Evolutionary conservation across 495 filamentous ascomycete genomes (phyloP), one percentile per base, ranked within the genome.

Genomic region (Xylaria venustula): DNA sequence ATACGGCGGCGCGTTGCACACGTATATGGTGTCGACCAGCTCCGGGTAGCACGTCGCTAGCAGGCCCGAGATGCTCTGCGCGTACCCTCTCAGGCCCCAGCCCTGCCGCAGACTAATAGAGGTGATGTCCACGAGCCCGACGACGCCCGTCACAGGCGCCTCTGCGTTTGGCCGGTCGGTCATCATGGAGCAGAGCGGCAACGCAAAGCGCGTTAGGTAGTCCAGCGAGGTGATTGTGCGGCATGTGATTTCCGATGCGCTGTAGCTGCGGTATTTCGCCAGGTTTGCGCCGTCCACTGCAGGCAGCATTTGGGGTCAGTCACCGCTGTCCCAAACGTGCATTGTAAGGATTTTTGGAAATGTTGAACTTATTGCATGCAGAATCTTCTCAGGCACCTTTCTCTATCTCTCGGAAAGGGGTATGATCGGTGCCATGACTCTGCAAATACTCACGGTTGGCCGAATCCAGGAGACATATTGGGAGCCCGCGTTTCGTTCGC

Each of bases 151-250:
- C 17, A 58, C n/a, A 9, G 54, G 54, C 28, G 23, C n/a, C 7
- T 49, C 41, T 4, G 54, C 26, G 15, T 56, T 17, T 7, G 54
- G 54, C 23, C 54, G 40, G 41, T 56, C 54, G 14, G 28, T 14
- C 45, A 48, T 58, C 42, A 26, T 26, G 32, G 54, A 58, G 22
- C 54, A 58, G 32, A 58, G 54, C 8, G 54, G 54, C 20, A 58
- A 19, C 20, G 44, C 54, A n/a, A 58, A 58, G n/a, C 54, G 54
- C 14, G 54, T 47, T 7, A 58, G 20, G 30, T 58, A 58, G 32
- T 58, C 54, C 28, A 58, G 20, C 7, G 54, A 47, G 20, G 45
- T 49, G 20, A 58, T 49, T 25, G 54, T 44, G 28, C 54, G 54
- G 22, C 42, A 58, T 3, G 45, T 58, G 15, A 37, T 32, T 12